Evolutionary conservation across 2,329 filamentous ascomycete genomes (phyloP), one percentile per base, ranked within the genome.

Genomic region (Emericellopsis cladophorae): DNA sequence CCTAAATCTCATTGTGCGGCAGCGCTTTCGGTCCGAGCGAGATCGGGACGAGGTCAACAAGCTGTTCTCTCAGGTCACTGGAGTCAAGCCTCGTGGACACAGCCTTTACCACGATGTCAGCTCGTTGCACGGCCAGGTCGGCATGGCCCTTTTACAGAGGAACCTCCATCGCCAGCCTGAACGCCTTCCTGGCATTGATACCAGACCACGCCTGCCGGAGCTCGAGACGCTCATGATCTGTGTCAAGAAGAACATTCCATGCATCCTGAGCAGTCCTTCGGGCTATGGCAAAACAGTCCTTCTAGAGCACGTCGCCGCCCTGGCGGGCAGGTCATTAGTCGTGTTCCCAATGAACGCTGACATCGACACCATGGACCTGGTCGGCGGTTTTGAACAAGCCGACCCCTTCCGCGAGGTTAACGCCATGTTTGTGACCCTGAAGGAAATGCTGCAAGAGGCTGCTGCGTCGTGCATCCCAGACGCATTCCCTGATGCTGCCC

Each of bases 321-420:
- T 83, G 21, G 76, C 77, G 34, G 92, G 92, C 21, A 82, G 82
- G 42, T 70, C 78, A 1, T 66, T 96, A 4, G 74, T 89, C 26
- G 83, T 87, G 14, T 85, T 96, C 51, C 80, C 89, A 1, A 78
- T 98, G 62, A 98, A 95, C 55, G 82, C 89, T 7, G 93, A 98
- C 51, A 84, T 95, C 36, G 92, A 98, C 58, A 89, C 90, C 1
- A 95, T 95, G 79, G 92, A 98, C 60, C 76, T 98, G 42, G 86
- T 98, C 42, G 92, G 92, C 53, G 92, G 92, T 0, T 98, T 95
- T 54, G 92, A 98, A 58, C 92, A 98, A 60, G 80, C 86, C 15
- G 92, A 98, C 55, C 79, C 85, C 18, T 70, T 83, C 40, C 74
- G 90, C 42, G 76, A 84, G 45, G 67, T 85, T 5, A 79, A 82